These are phyloP conservation scores for Fusarium coicis DNA, from an alignment of 2,329 filamentous ascomycete genomes.

Conservation along the genomic window DNA sequence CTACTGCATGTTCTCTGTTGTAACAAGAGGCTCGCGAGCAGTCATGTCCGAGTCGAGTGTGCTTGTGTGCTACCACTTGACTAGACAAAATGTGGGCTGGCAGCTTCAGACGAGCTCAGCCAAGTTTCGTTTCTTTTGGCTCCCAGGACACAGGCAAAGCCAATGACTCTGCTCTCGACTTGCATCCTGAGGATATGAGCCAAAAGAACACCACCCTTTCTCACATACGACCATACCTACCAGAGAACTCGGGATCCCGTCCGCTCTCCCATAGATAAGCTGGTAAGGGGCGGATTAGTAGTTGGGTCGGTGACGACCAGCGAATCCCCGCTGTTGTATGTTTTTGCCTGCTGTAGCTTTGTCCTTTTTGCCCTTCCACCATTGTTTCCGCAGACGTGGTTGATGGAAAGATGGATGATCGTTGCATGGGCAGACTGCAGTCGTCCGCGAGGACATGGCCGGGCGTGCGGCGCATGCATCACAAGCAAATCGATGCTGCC, in stretches of 20 bases:
- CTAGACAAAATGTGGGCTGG: neutral
- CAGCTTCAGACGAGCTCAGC: rapidly evolving
- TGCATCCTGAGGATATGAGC: rapidly evolving
- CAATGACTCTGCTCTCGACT: neutral
- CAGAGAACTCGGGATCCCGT: constrained; percentile 12
- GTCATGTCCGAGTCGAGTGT: neutral
- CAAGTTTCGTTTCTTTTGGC: neutral
- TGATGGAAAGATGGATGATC: neutral
- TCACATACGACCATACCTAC: constrained; percentile 9
- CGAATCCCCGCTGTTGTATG: neutral
- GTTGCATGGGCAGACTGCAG: neutral
- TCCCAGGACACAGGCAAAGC: neutral
- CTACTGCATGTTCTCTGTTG: neutral
- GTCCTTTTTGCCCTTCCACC: neutral
- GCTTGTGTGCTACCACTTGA: neutral
- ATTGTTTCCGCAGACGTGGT: neutral
- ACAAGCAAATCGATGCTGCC: neutral
- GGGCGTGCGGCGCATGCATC: neutral
- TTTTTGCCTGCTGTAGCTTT: neutral
- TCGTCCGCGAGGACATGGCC: rapidly evolving
- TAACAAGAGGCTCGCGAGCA: too few relatives aligned
- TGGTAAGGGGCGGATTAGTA: neutral
- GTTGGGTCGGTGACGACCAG: neutral
- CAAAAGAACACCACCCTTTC: rapidly evolving
- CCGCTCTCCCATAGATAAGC: constrained; percentile 3